Percentiles rank a stretch among this genome's conserved stretches.
Conservation (phyloP, 2,329 filamentous ascomycete species). For the Aspergillus sp. region DNA sequence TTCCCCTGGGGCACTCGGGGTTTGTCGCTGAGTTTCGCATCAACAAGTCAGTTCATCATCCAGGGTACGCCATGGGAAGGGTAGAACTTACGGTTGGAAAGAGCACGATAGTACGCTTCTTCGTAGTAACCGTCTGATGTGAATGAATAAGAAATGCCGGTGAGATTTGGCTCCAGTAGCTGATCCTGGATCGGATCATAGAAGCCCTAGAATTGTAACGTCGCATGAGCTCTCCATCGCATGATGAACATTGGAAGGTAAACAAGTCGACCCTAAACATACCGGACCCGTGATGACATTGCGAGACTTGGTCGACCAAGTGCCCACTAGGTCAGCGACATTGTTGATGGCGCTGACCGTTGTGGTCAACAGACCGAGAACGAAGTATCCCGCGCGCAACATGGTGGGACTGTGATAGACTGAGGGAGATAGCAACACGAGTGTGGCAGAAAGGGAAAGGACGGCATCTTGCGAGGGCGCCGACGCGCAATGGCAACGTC, state of each 20-base stretch:
- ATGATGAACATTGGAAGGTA: background rate
- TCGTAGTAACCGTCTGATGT: constrained; percentile 66
- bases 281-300: constrained; percentile 68
- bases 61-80: background rate
- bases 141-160: constrained; percentile 74
- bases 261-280: constrained; percentile 26
- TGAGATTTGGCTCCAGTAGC: constrained; percentile 63
- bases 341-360: constrained; percentile 39
- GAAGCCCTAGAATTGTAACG: constrained; percentile 53
- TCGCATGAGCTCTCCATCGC: background rate
- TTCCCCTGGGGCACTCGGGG: constrained; percentile 60
- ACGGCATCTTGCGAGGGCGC: constrained; percentile 1
- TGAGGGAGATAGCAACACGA: background rate
- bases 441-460: constrained; percentile 5
- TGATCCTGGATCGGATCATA: constrained; percentile 65
- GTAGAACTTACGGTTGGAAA: constrained; percentile 62
- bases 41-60: constrained; percentile 8
- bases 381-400: constrained; percentile 28
- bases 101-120: constrained; percentile 66
- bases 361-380: constrained; percentile 35
- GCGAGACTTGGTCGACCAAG: constrained; percentile 69
- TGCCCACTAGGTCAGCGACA: constrained; percentile 60
- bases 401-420: constrained; percentile 10
- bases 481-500: background rate
- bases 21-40: constrained; percentile 46